phyloP scores from a whole-genome alignment of 164 flowering plant species.

The Vitis rotundifolia region DNA sequence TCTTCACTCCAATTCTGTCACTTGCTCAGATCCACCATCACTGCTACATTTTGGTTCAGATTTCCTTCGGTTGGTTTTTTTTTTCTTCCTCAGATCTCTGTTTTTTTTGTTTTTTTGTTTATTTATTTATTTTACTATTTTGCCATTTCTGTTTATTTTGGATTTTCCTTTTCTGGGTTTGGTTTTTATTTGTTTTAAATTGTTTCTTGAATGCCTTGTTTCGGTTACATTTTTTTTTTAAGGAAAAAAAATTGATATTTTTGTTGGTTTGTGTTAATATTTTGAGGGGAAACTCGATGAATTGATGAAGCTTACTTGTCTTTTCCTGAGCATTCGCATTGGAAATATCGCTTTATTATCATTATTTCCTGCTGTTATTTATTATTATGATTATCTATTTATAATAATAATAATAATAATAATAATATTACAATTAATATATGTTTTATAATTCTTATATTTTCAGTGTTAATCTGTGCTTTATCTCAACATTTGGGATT shows the following conservation, averaged over 20 bases:
- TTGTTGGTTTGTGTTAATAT: background rate
- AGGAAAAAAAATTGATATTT: background rate
- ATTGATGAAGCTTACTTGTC: no score
- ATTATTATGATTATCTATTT: no score
- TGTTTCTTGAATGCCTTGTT: background rate
- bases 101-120: no score
- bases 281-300: no score
- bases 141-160: background rate
- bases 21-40: background rate
- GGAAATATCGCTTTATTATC: no score
- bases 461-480: no score
- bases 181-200: background rate
- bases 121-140: background rate
- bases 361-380: no score
- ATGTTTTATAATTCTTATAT: no score
- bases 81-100: background rate
- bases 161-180: background rate
- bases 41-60: slow-evolving; percentile 7
- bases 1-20: background rate
- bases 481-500: no score
- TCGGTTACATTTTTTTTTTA: background rate
- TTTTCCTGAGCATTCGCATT: no score
- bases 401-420: no score
- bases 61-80: slow-evolving; percentile 10
- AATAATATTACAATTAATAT: no score